Conservation (phyloP, 2,329 filamentous ascomycete genomes). For the Diatrype stigma region DNA sequence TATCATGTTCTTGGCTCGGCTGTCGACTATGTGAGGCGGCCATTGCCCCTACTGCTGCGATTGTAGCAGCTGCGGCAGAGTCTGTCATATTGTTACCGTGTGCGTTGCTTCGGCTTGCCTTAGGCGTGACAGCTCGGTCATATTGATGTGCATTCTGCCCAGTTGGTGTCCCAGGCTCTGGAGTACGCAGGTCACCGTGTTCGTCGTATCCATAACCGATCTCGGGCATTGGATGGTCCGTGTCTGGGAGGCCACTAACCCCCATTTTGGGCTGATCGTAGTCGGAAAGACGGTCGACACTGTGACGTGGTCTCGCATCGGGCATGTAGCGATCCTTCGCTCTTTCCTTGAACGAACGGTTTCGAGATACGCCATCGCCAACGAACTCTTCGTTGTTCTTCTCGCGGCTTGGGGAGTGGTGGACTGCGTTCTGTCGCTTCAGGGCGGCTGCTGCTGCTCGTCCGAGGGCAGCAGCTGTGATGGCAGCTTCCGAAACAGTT, state of each 20-base stretch:
- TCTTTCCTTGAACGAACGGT: slow-evolving; percentile 64
- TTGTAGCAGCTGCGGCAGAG: slow-evolving; percentile 50
- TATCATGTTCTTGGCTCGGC: slow-evolving; percentile 55
- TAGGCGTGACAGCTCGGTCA: slow-evolving; percentile 27
- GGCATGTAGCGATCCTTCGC: slow-evolving; percentile 53
- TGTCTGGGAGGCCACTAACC: slow-evolving; percentile 65
- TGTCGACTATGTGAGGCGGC: slow-evolving; percentile 47
- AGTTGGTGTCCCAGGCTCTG: slow-evolving; percentile 37
- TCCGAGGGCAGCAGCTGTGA: slow-evolving; percentile 52
- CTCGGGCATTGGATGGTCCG: slow-evolving; percentile 70
- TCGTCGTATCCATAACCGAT: slow-evolving; percentile 62
- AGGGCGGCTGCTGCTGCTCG: slow-evolving; percentile 47
- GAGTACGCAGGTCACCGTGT: slow-evolving; percentile 64
- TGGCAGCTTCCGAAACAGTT: slow-evolving; percentile 53
- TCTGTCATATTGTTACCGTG: slow-evolving; percentile 38
- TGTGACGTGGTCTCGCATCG: slow-evolving; percentile 54
- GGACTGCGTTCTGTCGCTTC: slow-evolving; percentile 42
- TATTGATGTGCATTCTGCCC: slow-evolving; percentile 25
- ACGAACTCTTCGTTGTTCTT: slow-evolving; percentile 36
- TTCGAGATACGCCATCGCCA: slow-evolving; percentile 51
- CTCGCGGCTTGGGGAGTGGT: slow-evolving; percentile 32
- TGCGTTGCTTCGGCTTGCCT: slow-evolving; percentile 27
- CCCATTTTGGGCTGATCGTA: slow-evolving; percentile 54
- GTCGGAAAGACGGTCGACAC: slow-evolving; percentile 53
- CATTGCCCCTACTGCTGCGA: slow-evolving; percentile 45